Base-by-base conservation (phyloP, 176 grass and related monocot genomes). In the Phoenix roebelenii region DNA sequence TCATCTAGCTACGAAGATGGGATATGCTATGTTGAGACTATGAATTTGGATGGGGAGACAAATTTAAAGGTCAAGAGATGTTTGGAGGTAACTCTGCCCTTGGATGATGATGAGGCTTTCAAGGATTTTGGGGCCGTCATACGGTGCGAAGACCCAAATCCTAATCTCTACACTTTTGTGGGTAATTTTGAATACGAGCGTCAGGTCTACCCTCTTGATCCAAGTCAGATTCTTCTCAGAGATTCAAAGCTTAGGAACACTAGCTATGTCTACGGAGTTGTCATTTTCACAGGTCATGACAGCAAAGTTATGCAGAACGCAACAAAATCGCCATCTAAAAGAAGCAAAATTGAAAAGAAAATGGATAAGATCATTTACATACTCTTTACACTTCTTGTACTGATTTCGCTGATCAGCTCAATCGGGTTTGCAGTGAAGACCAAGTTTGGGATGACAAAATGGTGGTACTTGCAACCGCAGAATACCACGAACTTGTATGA, bases 281-380 rank as follows among this genome's bases (percentile, higher is more conserved):
- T 92, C 51, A 72, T 98, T 77, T 98, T 98, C 55, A 81, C 88
- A 22, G 93, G 93, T 9, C 93, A 88, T 76, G 93, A 98, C 25
- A 98, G 81, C 48, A 98, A 98, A 76, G 88, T 98, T 35, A 98
- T 98, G 93, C 93, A 98, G 80, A 98, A 98, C 51, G 78, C 93
- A 22, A 98, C 93, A 0, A 67, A 88, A 39, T 92, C 93, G 0
- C 93, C 93, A 17, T 92, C 93, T 51, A 98, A 98, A 67, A 88
- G 93, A 69, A 98, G 93, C 64, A 77, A 79, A 72, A 92, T 98
- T 48, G 93, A 98, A 74, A 98, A 57, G 70, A 92, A 98, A 64
- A 98, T 98, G 93, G 93, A 98, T 73, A 73, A 88, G 44, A 81
- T 98, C 30, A 98, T 98, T 75, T 98, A 98, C 17, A 67, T 98